phyloP scores from a whole-genome alignment of 2,329 filamentous ascomycete genomes.

The Knufia petricola region DNA sequence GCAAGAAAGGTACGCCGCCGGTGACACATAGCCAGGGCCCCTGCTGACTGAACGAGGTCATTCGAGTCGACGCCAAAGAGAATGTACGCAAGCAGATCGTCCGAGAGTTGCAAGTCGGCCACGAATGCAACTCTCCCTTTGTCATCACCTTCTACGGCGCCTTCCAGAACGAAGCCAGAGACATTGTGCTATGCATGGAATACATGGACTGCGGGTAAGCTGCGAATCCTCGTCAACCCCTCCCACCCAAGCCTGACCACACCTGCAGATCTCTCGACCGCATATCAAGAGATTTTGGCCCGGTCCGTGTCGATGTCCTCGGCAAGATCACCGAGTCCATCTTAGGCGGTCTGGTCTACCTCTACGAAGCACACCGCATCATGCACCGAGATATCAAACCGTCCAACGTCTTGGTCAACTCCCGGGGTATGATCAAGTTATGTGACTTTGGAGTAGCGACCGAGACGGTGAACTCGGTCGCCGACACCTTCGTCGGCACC shows the following conservation, averaged over 20 bases:
- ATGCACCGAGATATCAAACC: constrained; percentile 99
- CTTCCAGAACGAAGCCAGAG: constrained; percentile 90
- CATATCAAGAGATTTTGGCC: constrained; percentile 89
- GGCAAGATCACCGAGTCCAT: constrained; percentile 97
- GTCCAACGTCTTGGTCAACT: constrained; percentile 95
- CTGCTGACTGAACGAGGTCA: constrained; percentile 31
- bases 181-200: constrained; percentile 99
- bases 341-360: constrained; percentile 83
- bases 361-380: constrained; percentile 91
- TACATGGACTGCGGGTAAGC: constrained; percentile 98
- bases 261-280: constrained; percentile 69
- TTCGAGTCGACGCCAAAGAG: constrained; percentile 95
- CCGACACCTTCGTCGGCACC: constrained; percentile 95
- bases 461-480: constrained; percentile 94
- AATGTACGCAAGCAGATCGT: constrained; percentile 96
- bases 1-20: constrained; percentile 69
- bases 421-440: constrained; percentile 85
- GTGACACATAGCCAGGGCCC: neutral
- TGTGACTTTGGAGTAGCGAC: constrained; percentile 99
- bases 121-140: constrained; percentile 91
- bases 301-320: constrained; percentile 87
- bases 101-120: constrained; percentile 94
- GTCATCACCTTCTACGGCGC: constrained; percentile 98
- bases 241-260: constrained; percentile 17
- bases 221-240: neutral